Conservation (phyloP, 495 filamentous ascomycete species). For the Penicillium malachiteum region DNA sequence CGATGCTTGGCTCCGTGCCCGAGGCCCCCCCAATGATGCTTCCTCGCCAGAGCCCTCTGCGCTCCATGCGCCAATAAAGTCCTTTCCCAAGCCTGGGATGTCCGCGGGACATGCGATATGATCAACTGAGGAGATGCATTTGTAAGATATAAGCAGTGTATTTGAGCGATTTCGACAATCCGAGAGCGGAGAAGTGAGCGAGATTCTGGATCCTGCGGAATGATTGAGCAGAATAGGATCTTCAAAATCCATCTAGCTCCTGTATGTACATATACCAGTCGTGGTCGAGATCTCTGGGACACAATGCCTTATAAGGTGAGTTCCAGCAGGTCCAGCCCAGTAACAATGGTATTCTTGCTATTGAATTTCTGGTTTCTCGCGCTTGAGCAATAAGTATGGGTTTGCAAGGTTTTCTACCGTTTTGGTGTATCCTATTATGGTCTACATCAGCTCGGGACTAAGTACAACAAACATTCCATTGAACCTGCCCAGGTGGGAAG, state of each 20-base stretch:
- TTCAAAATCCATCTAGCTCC: neutral
- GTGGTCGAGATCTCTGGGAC: neutral
- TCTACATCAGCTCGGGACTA: no score
- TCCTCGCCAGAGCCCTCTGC: conserved; percentile 40
- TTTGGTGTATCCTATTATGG: no score
- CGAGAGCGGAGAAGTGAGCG: no score
- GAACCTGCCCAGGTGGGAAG: no score
- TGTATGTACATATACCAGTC: conserved; percentile 1
- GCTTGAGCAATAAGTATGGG: no score
- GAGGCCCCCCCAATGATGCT: conserved; percentile 50
- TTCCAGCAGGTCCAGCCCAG: neutral
- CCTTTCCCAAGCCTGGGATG: conserved; percentile 6
- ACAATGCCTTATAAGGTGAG: neutral
- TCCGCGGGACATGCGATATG: conserved; percentile 25
- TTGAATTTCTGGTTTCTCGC: neutral
- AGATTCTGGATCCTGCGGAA: neutral
- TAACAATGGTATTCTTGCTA: neutral
- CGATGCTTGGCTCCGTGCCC: conserved; percentile 49
- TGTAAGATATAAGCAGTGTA: conserved; percentile 40
- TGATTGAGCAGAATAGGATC: neutral
- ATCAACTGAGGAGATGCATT: conserved; percentile 22
- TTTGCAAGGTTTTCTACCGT: no score
- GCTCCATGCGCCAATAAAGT: conserved; percentile 37
- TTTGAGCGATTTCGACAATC: conserved; percentile 14
- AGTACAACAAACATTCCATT: no score